Conservation (phyloP, 176 grass and related monocot species). For the Saccharum spontaneum region DNA sequence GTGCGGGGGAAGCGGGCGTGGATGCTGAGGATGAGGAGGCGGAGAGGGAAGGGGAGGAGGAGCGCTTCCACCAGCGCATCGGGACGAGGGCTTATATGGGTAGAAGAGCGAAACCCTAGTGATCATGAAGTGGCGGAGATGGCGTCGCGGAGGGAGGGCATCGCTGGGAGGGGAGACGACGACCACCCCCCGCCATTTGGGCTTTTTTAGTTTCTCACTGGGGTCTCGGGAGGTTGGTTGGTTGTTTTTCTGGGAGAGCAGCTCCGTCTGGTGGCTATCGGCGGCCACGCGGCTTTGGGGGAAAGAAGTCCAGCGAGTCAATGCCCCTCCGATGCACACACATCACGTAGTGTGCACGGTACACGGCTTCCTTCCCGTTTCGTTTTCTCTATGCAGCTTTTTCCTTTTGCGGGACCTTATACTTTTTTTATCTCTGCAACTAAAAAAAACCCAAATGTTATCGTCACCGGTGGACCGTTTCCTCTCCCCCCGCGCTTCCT, state of each 20-base stretch:
- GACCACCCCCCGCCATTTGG: constrained; percentile 49
- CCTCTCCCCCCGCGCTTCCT: too few relatives aligned
- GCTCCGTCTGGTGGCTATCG: not conserved
- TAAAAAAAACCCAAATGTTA: too few relatives aligned
- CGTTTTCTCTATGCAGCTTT: not conserved
- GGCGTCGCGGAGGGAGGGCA: constrained; percentile 22
- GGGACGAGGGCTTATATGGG: constrained; percentile 12
- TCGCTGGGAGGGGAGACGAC: constrained; percentile 44
- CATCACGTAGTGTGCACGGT: constrained; percentile 20
- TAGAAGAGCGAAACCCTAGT: constrained; percentile 40
- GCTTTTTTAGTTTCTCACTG: constrained; percentile 19
- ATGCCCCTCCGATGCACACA: constrained; percentile 35
- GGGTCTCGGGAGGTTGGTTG: constrained; percentile 24
- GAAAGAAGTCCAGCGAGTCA: constrained; percentile 54
- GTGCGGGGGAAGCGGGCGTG: constrained; percentile 46
- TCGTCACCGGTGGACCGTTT: too few relatives aligned
- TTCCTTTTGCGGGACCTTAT: too few relatives aligned
- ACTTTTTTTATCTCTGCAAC: too few relatives aligned
- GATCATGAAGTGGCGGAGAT: constrained; percentile 32
- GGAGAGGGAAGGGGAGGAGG: constrained; percentile 16
- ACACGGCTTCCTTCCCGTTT: not conserved
- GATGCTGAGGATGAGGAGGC: constrained; percentile 20
- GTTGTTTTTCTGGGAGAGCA: constrained; percentile 10
- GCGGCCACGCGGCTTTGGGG: constrained; percentile 37
- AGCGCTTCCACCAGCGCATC: constrained; percentile 67